Evolutionary conservation across 768 basidiomycete species (phyloP), one percentile per base, ranked within the genome.

Genomic region (Epithele typhae): DNA sequence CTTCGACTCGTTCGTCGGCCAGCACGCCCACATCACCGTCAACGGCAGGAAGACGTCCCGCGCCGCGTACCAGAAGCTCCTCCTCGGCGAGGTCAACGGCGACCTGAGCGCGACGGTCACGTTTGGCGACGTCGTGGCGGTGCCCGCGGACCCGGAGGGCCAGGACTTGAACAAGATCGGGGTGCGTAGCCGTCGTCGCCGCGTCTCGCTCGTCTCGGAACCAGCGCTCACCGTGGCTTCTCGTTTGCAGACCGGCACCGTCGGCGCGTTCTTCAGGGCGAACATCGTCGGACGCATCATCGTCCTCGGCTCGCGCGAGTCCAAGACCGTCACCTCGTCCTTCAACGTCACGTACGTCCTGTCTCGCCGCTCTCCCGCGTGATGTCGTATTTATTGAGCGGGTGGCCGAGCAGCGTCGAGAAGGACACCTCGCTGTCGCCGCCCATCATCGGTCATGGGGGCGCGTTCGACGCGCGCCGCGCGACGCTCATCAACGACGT

Each of bases 1-100:
- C 0, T 73, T 77, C 58, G 67, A 76, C 27, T 57, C 47, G 2
- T 71, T 73, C 48, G 57, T 78, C 47, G 64, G 70, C 6, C 24
- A 59, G 30, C 19, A 70, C 14, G 67, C 63, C 23, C 57, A 50
- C 1, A 59, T 76, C 45, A 65, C 61, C 3, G 57, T 77, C 45
- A 78, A 78, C 50, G 75, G 71, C 15, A 59, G 62, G 21, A 24
- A 59, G 12, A 22, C 70, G 27, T 62, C 69, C 21, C 70, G 71
- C 19, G 65, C 65, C 0, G 63, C 67, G 19, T 77, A 75, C 62
- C 66, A 70, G 55, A 34, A 59, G 40, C 61, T 64, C 40, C 52
- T 77, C 25, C 65, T 59, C 36, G 55, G 54, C 18, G 40, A 49
- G 44, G 51, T 37, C 35, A 38, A 21, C 5, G 22, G 18, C 3